Conservation (phyloP, 179 eudicot genomes). For the Sideroxylon spinosum region DNA sequence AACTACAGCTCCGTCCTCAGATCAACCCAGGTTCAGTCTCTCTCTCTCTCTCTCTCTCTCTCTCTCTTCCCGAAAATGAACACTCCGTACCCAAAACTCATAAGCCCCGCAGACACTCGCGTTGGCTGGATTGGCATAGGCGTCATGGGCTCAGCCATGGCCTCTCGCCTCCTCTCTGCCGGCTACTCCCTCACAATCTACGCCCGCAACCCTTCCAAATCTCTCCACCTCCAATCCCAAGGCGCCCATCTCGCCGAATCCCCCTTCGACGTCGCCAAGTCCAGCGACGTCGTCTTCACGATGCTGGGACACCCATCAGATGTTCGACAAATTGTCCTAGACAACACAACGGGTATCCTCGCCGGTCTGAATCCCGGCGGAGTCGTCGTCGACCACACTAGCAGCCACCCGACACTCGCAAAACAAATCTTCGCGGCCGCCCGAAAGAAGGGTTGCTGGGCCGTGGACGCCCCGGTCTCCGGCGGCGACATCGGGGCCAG, state of each 20-base stretch:
- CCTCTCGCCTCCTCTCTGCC: slow-evolving; percentile 56
- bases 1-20: too few relatives aligned
- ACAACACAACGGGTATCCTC: slow-evolving; percentile 31
- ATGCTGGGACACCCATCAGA: slow-evolving; percentile 89
- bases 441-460: slow-evolving; percentile 36
- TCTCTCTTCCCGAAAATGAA: slow-evolving; percentile 11
- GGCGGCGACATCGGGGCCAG: slow-evolving; percentile 88
- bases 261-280: slow-evolving; percentile 38
- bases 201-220: slow-evolving; percentile 68
- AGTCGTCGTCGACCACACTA: slow-evolving; percentile 70
- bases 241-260: slow-evolving; percentile 57
- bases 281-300: slow-evolving; percentile 60
- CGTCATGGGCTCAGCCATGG: slow-evolving; percentile 88
- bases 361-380: slow-evolving; percentile 38
- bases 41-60: neutral
- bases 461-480: slow-evolving; percentile 84
- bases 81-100: slow-evolving; percentile 47
- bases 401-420: slow-evolving; percentile 52
- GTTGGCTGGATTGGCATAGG: slow-evolving; percentile 87
- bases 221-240: slow-evolving; percentile 43
- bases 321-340: slow-evolving; percentile 57
- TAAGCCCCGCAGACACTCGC: slow-evolving; percentile 44
- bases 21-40: too few relatives aligned
- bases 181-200: slow-evolving; percentile 66
- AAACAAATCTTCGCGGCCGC: slow-evolving; percentile 33